Percentiles rank a stretch among this genome's conserved stretches.
Conservation (phyloP, 805 yeast genomes). For the Blastobotrys muscicola region DNA sequence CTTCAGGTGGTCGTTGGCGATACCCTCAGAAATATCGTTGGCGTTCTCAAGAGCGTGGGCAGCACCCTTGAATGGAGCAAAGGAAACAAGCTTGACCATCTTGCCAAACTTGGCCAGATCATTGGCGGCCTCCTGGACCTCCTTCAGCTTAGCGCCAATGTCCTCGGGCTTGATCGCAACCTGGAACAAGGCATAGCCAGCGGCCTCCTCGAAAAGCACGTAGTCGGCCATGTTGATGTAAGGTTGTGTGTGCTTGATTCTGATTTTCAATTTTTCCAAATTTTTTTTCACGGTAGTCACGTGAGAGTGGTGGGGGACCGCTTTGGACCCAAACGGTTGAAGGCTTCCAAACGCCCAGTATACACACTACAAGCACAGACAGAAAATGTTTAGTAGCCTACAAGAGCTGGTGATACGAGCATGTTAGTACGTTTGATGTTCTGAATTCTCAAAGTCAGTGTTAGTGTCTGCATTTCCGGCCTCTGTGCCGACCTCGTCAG, state of each 20-base stretch:
- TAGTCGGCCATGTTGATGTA: constrained; percentile 50
- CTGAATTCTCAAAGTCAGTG: too few species aligned
- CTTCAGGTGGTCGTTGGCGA: constrained; percentile 86
- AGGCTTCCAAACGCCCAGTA: too few species aligned
- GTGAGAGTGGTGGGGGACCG: constrained; percentile 1
- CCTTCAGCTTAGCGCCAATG: constrained; percentile 82
- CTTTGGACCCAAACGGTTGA: too few species aligned
- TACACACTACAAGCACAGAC: too few species aligned
- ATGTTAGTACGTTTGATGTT: too few species aligned
- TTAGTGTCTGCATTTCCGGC: too few species aligned
- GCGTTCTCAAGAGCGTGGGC: constrained; percentile 99
- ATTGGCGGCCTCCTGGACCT: constrained; percentile 83
- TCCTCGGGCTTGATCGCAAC: constrained; percentile 91
- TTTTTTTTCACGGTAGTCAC: not conserved
- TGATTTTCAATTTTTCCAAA: constrained; percentile 1
- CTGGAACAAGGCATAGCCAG: constrained; percentile 95
- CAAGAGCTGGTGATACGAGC: too few species aligned
- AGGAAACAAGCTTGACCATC: constrained; percentile 84
- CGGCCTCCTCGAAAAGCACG: constrained; percentile 94
- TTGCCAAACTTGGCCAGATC: constrained; percentile 86
- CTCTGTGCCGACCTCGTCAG: too few species aligned
- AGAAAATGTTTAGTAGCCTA: too few species aligned
- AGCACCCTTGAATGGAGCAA: constrained; percentile 98
- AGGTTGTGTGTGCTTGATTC: constrained; percentile 12
- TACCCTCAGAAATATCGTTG: constrained; percentile 94